phyloP scores from a whole-genome alignment of 2,329 filamentous ascomycete genomes.

The Pseudogymnoascus sp. region DNA sequence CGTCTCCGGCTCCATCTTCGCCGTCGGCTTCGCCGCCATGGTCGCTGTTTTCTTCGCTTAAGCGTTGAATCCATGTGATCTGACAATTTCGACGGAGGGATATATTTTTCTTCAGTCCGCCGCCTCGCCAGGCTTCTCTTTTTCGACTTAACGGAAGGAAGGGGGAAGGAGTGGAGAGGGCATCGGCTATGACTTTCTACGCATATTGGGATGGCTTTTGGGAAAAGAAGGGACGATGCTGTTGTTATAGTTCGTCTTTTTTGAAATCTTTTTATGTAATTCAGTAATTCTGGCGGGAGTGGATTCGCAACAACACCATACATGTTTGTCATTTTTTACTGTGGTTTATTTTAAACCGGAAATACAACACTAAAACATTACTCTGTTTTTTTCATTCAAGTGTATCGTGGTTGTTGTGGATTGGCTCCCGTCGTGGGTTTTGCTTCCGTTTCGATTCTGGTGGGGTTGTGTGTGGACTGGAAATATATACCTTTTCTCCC shows the following conservation, averaged over 20 bases:
- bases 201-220: constrained; percentile 4
- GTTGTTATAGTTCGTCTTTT: background rate
- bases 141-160: background rate
- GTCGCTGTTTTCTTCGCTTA: constrained; percentile 28
- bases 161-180: background rate
- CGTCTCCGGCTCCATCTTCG: constrained; percentile 26
- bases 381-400: no score
- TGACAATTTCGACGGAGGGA: background rate
- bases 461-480: background rate
- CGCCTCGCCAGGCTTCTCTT: background rate
- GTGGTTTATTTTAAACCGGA: background rate
- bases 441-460: background rate
- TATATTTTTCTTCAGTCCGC: background rate
- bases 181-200: background rate
- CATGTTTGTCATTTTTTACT: no score
- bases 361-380: background rate
- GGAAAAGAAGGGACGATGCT: background rate
- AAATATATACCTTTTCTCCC: background rate
- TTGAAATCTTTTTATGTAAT: background rate
- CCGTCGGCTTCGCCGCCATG: constrained; percentile 23
- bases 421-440: background rate
- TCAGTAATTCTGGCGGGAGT: background rate
- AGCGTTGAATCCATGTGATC: constrained; percentile 20
- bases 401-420: background rate
- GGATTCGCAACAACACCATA: background rate